These are phyloP conservation scores for Cardamine resedifolia DNA, from an alignment of 345 rosid species.

Conservation along the genomic window DNA sequence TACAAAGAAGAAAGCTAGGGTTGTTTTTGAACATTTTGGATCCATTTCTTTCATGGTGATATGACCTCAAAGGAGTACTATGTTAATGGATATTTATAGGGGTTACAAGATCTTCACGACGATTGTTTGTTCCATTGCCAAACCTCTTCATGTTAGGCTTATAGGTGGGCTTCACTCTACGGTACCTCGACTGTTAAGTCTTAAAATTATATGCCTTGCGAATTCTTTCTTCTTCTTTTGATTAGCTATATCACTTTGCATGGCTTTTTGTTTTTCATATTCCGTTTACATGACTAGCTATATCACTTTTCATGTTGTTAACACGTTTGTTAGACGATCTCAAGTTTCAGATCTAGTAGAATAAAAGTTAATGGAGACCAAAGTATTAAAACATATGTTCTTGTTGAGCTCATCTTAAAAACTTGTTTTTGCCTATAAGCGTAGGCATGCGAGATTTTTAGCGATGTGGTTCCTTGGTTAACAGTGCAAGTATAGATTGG, in stretches of 20 bases:
- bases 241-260: not conserved
- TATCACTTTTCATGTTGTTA: not conserved
- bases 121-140: conserved; percentile 8
- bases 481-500: not conserved
- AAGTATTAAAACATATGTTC: not conserved
- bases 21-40: conserved; percentile 7
- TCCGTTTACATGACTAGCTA: not conserved
- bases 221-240: not conserved
- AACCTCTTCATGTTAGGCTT: conserved; percentile 18
- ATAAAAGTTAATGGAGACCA: not conserved
- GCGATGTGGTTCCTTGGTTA: not conserved
- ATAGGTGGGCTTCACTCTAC: not conserved
- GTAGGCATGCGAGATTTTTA: not conserved
- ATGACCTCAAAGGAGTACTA: not conserved
- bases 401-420: not conserved
- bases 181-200: not conserved
- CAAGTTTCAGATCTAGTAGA: not conserved
- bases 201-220: not conserved
- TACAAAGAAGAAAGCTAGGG: conserved; percentile 3
- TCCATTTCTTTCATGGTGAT: not conserved
- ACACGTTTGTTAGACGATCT: conserved; percentile 3
- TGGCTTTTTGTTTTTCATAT: not conserved
- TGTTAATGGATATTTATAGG: conserved; percentile 6
- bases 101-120: not conserved
- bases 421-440: not conserved